Conservation (phyloP, 1,284 basidiomycete species). For the Marasmius oreades region DNA sequence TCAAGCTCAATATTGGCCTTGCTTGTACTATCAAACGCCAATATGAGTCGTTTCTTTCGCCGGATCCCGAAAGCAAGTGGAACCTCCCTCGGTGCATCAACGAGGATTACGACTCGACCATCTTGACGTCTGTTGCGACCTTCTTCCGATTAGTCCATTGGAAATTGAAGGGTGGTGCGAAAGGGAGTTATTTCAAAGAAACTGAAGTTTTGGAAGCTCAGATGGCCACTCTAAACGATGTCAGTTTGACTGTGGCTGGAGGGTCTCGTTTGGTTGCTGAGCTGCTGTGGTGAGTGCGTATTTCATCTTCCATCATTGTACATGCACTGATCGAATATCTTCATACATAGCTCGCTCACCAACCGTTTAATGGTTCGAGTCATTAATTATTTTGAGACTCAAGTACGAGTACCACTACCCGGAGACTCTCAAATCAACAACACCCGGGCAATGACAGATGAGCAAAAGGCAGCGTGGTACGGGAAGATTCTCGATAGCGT, state of each 20-base stretch:
- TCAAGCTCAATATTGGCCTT: conserved; percentile 88
- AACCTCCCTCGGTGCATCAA: conserved; percentile 84
- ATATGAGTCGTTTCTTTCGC: conserved; percentile 84
- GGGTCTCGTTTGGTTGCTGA: conserved; percentile 93
- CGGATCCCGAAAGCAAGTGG: conserved; percentile 89
- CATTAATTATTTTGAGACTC: conserved; percentile 91
- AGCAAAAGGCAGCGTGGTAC: conserved; percentile 88
- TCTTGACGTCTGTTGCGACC: conserved; percentile 83
- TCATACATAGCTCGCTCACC: conserved; percentile 70
- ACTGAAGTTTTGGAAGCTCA: conserved; percentile 96
- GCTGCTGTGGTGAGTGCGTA: conserved; percentile 74
- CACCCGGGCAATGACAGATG: conserved; percentile 62
- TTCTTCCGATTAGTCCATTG: conserved; percentile 96
- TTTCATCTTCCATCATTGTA: background rate
- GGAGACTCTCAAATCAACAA: conserved; percentile 26
- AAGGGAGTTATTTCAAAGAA: conserved; percentile 95
- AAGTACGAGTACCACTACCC: conserved; percentile 75
- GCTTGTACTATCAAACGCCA: conserved; percentile 96
- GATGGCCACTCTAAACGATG: conserved; percentile 94
- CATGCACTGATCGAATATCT: background rate
- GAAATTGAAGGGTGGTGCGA: conserved; percentile 92
- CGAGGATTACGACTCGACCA: conserved; percentile 86
- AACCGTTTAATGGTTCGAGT: conserved; percentile 90
- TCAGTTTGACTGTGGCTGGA: conserved; percentile 85
- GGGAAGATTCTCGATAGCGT: conserved; percentile 93